phyloP scores from a whole-genome alignment of 768 basidiomycete species.

The Lactarius hengduanensis region DNA sequence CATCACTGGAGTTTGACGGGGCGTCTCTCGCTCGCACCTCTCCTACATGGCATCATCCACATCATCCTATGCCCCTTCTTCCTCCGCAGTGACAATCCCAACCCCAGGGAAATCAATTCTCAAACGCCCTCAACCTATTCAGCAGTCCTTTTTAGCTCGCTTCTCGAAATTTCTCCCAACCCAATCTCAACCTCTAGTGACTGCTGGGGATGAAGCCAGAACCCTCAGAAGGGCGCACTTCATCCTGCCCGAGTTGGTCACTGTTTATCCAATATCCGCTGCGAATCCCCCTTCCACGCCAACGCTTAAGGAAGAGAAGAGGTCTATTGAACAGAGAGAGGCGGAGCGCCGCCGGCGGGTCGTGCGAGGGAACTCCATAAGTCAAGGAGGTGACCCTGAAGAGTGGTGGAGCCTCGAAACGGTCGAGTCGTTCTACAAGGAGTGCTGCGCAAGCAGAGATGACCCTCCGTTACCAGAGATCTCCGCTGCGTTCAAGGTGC shows the following conservation, averaged over 20 bases:
- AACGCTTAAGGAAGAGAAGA: slow-evolving; percentile 76
- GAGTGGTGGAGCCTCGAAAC: slow-evolving; percentile 86
- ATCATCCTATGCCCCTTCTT: slow-evolving; percentile 66
- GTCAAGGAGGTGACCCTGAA: slow-evolving; percentile 36
- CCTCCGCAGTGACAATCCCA: slow-evolving; percentile 77
- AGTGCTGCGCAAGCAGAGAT: slow-evolving; percentile 78
- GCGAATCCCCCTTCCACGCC: slow-evolving; percentile 81
- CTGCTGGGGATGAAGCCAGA: slow-evolving; percentile 45
- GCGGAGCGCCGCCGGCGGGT: slow-evolving; percentile 63
- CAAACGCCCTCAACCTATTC: slow-evolving; percentile 69
- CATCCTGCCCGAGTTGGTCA: slow-evolving; percentile 80
- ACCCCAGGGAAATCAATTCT: slow-evolving; percentile 80
- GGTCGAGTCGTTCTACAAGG: slow-evolving; percentile 83
- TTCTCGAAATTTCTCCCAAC: slow-evolving; percentile 73
- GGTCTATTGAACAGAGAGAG: slow-evolving; percentile 75
- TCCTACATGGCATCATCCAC: slow-evolving; percentile 34
- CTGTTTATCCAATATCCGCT: slow-evolving; percentile 88
- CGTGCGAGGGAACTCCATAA: slow-evolving; percentile 53
- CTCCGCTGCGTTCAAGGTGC: slow-evolving; percentile 68
- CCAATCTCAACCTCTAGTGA: slow-evolving; percentile 36
- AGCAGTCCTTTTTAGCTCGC: slow-evolving; percentile 68
- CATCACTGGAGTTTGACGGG: slow-evolving; percentile 3
- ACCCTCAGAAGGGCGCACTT: slow-evolving; percentile 89
- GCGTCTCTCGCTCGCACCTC: slow-evolving; percentile 18
- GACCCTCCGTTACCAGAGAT: slow-evolving; percentile 66